Evolutionary conservation across 371 early-diverging fungal species (phyloP).

Genomic region (Mortierella sp.): DNA sequence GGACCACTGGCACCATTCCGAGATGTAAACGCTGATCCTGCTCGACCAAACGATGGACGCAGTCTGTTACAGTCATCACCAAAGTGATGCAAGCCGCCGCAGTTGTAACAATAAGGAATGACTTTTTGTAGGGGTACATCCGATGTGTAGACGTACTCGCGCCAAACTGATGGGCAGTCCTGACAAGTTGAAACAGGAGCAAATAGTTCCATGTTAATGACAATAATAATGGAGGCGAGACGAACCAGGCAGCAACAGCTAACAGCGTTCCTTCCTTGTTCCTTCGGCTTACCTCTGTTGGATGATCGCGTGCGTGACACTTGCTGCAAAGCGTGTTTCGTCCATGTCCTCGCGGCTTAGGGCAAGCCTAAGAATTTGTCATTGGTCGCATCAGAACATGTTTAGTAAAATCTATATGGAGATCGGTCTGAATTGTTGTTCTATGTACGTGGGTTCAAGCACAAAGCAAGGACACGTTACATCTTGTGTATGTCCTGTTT

Average conservation of each 20-base stretch:
- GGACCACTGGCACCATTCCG: background rate
- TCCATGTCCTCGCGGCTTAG: constrained; percentile 17
- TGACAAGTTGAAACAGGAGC: too few species aligned
- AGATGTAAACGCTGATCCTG: constrained; percentile 10
- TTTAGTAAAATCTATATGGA: background rate
- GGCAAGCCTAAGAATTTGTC: constrained; percentile 31
- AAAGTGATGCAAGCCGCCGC: constrained; percentile 34
- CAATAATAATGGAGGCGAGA: too few species aligned
- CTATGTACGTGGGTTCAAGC: background rate
- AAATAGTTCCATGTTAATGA: too few species aligned
- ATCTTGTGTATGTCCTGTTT: constrained; percentile 32
- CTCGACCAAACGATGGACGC: constrained; percentile 6
- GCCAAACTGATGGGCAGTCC: constrained; percentile 49
- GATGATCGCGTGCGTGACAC: constrained; percentile 20
- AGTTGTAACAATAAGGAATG: constrained; percentile 42
- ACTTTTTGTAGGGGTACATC: background rate
- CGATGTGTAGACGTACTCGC: constrained; percentile 19
- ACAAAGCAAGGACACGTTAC: constrained; percentile 6
- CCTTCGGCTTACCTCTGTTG: constrained; percentile 32
- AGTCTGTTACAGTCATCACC: constrained; percentile 25
- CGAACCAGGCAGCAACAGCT: background rate
- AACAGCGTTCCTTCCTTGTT: too few species aligned
- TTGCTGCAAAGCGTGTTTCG: constrained; percentile 5
- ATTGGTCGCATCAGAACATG: background rate
- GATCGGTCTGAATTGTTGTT: too few species aligned